Evolutionary conservation across 2,329 filamentous ascomycete species (phyloP), one percentile per base, ranked within the genome.

Genomic region (Fusarium tanahbumbuense): DNA sequence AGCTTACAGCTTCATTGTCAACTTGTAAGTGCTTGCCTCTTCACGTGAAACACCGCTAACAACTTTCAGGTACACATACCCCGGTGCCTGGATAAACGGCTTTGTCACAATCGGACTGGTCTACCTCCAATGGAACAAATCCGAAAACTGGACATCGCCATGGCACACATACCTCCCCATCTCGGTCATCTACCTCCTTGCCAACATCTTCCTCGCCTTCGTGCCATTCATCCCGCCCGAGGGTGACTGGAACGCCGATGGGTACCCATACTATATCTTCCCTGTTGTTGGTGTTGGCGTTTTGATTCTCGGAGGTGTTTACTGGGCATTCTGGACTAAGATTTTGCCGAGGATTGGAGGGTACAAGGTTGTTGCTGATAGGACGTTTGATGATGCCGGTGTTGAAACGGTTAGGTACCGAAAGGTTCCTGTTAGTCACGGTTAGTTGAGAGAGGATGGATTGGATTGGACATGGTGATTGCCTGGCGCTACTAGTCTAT

Each of bases 1-100:
- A 18, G 89, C 90, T 0, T 92, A 92, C 77, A 90, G 89, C 78
- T 92, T 92, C 73, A 85, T 90, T 42, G 83, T 88, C 52, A 86
- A 88, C 66, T 76, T 90, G 48, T 85, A 46, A 0, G 63, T 57
- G 0, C 0, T 5, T 0, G 0, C 6, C 5, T 8, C 42, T 10
- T 5, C 0, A 0, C 7, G 0, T 5, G 1, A 20, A 10, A 5
- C 6, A 4, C 5, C 5, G 3, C 67, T 75, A 22, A 81, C 74
- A 56, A 1, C 3, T 0, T 0, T 25, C 2, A 81, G 79, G 20
- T 81, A 81, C 71, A 85, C 84, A 0, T 87, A 87, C 59, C 85
- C 86, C 0, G 83, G 83, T 1, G 80, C 85, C 0, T 87, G 85
- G 83, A 85, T 87, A 76, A 85, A 86, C 68, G 80, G 78, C 1